Conservation (phyloP, 2,329 filamentous ascomycete species). For the Zasmidium cellare region DNA sequence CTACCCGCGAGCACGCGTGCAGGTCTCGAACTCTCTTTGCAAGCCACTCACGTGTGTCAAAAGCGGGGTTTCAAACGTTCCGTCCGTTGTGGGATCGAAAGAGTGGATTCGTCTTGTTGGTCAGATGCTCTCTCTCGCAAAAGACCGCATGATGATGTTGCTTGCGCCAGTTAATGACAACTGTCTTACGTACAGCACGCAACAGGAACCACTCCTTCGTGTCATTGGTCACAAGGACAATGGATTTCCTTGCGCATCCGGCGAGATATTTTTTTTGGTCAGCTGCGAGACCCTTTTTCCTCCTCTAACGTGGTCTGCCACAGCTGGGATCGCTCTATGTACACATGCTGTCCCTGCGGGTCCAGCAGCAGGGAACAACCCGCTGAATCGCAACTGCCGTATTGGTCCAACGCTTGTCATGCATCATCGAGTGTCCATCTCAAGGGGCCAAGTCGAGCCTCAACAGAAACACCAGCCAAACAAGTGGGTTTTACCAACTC, state of each 20-base stretch:
- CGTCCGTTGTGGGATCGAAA: background rate
- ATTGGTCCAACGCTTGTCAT: conserved; percentile 2
- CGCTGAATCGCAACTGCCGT: conserved; percentile 2
- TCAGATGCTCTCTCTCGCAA: background rate
- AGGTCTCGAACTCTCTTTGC: background rate
- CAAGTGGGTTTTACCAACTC: too few relatives aligned
- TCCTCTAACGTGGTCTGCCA: background rate
- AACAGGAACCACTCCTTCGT: background rate
- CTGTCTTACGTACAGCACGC: background rate
- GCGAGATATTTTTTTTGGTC: background rate
- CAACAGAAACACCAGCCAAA: background rate
- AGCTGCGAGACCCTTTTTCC: background rate
- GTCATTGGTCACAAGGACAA: background rate
- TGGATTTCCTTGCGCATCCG: background rate
- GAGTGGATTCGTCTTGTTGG: background rate
- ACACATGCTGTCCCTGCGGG: background rate
- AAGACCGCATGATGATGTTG: background rate
- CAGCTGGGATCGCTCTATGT: background rate
- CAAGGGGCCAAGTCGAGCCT: background rate
- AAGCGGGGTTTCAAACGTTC: background rate
- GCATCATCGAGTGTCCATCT: background rate
- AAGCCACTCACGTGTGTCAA: background rate
- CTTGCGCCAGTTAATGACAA: background rate
- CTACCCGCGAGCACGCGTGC: background rate
- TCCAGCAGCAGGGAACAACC: background rate